Base-by-base conservation (phyloP, 1,139 yeast genomes). In the Magnusiomyces fungicola region DNA sequence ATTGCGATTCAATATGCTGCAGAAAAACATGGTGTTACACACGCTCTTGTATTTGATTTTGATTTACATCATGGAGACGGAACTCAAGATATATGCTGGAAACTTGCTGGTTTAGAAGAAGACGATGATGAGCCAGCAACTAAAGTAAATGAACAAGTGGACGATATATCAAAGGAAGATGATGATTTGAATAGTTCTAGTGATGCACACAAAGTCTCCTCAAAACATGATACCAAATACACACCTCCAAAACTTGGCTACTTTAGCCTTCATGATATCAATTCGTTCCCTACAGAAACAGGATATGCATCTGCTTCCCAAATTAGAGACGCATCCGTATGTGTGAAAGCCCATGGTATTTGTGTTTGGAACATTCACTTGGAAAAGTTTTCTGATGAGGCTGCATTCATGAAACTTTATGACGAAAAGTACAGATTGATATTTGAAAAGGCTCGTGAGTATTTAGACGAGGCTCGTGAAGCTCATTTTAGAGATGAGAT, bases 31-130 rank as follows among this genome's bases (percentile, higher is more conserved):
- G 80, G 74, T 2, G 80, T 87, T 1, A 81, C 92, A 0, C 95
- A 87, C 65, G 89, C 89, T 18, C 92, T 84, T 1, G 83, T 87
- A 25, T 69, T 87, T 34, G 96, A 87, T 63, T 83, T 87, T 55
- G 96, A 87, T 65, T 71, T 87, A 47, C 96, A 87, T 61, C 96
- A 87, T 61, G 96, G 96, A n/a, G 96, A 87, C 65, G 96, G 96
- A 3, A 78, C 87, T 4, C 96, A 87, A 61, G 95, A 86, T 64
- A 83, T 87, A 25, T 81, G 94, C 58, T 86, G 92, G 90, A 83
- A 81, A 58, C 71, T 85, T 56, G 85, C 87, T 0, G 86, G 87
- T 0, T 75, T 79, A 56, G 79, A 77, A 50, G 73, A 71, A 56
- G 79, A 78, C 16, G 55, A 46, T 43, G 57, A 47, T 3, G 53